phyloP scores from a whole-genome alignment of 1,139 yeast genomes.

The Kodamaea suecica region DNA sequence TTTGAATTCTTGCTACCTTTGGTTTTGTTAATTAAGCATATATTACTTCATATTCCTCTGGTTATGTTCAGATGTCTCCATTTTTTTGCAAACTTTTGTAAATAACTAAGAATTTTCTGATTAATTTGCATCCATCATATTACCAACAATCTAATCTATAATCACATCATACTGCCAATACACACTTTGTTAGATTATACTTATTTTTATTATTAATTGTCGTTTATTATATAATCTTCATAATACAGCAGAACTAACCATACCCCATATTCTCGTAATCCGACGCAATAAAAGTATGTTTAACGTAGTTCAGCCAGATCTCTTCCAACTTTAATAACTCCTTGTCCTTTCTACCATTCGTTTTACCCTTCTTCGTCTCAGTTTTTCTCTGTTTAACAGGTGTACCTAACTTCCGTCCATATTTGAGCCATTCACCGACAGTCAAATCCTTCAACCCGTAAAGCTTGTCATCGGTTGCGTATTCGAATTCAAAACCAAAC shows the following conservation, averaged over 20 bases:
- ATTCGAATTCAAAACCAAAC: constrained; percentile 63
- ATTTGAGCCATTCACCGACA: constrained; percentile 57
- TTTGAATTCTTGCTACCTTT: too few species aligned
- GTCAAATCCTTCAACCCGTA: constrained; percentile 56
- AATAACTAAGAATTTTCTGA: too few species aligned
- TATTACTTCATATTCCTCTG: too few species aligned
- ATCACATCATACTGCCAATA: too few species aligned
- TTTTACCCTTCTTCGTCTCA: constrained; percentile 11
- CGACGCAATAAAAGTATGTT: constrained; percentile 59
- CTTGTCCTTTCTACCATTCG: constrained; percentile 15
- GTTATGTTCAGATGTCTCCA: too few species aligned
- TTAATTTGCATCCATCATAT: too few species aligned
- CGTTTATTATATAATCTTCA: too few species aligned
- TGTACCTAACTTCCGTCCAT: constrained; percentile 53
- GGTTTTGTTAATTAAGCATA: too few species aligned
- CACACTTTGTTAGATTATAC: too few species aligned
- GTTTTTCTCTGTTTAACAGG: constrained; percentile 22
- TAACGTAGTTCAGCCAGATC: constrained; percentile 45
- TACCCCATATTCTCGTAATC: constrained; percentile 54
- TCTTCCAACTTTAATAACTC: constrained; percentile 20
- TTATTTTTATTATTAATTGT: too few species aligned
- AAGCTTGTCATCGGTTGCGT: constrained; percentile 58
- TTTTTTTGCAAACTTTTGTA: too few species aligned
- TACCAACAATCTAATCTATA: too few species aligned
- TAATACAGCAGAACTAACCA: constrained; percentile 20